Evolutionary conservation across 2,329 filamentous ascomycete genomes (phyloP), one percentile per base, ranked within the genome.

Genomic region (Domatiomyces globalis): DNA sequence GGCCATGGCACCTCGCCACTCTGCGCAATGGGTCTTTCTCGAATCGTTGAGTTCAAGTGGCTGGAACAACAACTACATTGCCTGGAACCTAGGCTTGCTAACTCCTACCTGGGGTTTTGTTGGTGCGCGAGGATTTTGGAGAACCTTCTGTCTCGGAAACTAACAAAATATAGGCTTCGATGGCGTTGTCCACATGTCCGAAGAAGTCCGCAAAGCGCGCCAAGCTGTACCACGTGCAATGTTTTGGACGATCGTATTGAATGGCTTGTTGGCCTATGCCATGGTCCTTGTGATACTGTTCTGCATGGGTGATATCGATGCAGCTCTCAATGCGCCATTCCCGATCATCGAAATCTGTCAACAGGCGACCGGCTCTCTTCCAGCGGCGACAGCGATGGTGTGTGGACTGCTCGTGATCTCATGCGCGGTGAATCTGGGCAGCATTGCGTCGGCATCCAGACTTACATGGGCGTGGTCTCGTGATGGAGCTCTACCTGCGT

Each of bases 381-480:
- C 42, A 5, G 51, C 49, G 2, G 55, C 48, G 12, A 51, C 53
- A 7, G 55, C 55, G 25, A 55, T 57, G 55, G 48, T 54, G 25
- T 49, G 55, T 10, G 20, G 45, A 5, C 45, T 50, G 8, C 27
- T 57, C 46, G 54, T 57, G 22, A 51, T 54, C 25, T 47, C 52
- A 22, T 43, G 55, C 10, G 47, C 55, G 15, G 48, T 48, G 45
- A 45, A 20, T 47, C 43, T 57, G 17, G 53, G 49, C 48, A 52
- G 50, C 20, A 51, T 74, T 5, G 71, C 73, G 0, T 74, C 72
- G 0, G 70, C 68, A 0, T 73, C 72, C 2, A 69, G 73, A 3
- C 58, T 75, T 3, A 69, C 71, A 0, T 76, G 73, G 73, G 70
- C 70, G 0, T 75, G 73, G 63, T 69, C 72, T n/a, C 61, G 69